phyloP scores from a whole-genome alignment of 148 eudicot species.

The Vaccinium myrtillus region DNA sequence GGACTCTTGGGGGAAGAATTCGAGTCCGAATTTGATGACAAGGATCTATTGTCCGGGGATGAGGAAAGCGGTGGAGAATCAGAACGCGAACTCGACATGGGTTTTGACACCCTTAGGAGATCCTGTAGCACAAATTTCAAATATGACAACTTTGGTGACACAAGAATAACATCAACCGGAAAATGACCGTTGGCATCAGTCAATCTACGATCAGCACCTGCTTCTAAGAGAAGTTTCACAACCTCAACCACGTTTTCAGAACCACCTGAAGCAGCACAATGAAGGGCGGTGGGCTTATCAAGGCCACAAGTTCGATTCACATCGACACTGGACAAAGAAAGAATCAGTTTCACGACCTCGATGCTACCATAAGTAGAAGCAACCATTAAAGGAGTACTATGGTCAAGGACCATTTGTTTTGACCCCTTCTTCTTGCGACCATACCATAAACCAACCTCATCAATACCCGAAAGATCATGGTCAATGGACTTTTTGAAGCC shows the following conservation, averaged over 20 bases:
- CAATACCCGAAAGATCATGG: constrained; percentile 40
- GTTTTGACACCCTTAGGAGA: constrained; percentile 36
- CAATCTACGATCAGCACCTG: constrained; percentile 63
- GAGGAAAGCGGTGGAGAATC: constrained; percentile 45
- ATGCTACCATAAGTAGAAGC: constrained; percentile 69
- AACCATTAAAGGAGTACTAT: constrained; percentile 77
- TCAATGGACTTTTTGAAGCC: constrained; percentile 44
- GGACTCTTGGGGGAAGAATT: constrained; percentile 44
- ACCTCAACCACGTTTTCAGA: constrained; percentile 50
- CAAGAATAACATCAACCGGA: constrained; percentile 56
- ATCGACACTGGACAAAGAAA: constrained; percentile 51
- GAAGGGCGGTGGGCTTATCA: constrained; percentile 70
- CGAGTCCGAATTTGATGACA: constrained; percentile 42
- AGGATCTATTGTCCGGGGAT: constrained; percentile 43
- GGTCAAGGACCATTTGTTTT: constrained; percentile 59
- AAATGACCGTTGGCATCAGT: constrained; percentile 52
- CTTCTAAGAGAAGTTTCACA: constrained; percentile 54
- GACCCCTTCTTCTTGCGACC: constrained; percentile 58
- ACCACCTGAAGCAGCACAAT: constrained; percentile 83
- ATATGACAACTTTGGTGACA: constrained; percentile 42
- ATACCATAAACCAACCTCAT: constrained; percentile 70
- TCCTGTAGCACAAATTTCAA: constrained; percentile 45
- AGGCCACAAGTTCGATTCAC: constrained; percentile 55
- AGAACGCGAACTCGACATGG: constrained; percentile 37
- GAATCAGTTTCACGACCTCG: constrained; percentile 55